A percentile compares a stretch with the other conserved stretches of the same genome.
phyloP scores from a whole-genome alignment of 495 filamentous ascomycete species.

The Articulospora tetracladia region DNA sequence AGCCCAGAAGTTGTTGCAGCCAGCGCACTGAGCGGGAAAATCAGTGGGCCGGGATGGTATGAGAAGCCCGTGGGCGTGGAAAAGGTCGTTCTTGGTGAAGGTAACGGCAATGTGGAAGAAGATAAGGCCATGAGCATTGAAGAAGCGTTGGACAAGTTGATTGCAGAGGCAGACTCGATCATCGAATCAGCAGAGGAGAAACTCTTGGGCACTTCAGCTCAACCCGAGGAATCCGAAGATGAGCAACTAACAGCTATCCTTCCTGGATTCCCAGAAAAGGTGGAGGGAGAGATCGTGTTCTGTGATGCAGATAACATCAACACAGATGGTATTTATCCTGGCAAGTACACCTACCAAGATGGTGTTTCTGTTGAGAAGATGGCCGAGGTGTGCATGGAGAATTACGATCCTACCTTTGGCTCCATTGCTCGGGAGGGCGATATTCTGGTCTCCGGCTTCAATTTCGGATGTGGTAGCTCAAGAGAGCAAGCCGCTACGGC shows the following conservation, averaged over 20 bases:
- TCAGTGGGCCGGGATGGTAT: constrained; percentile 81
- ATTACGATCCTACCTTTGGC: constrained; percentile 76
- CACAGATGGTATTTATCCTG: constrained; percentile 85
- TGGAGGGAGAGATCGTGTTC: constrained; percentile 66
- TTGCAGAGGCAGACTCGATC: constrained; percentile 60
- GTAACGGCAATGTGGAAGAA: constrained; percentile 57
- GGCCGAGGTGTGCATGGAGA: constrained; percentile 87
- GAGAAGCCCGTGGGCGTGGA: constrained; percentile 59
- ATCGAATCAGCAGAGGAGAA: constrained; percentile 49
- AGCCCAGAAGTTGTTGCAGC: constrained; percentile 92
- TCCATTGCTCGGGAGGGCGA: constrained; percentile 59
- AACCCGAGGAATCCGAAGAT: constrained; percentile 19
- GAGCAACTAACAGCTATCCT: constrained; percentile 56
- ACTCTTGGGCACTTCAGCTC: constrained; percentile 26
- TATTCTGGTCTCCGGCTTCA: constrained; percentile 82
- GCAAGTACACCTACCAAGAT: constrained; percentile 89
- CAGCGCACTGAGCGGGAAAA: constrained; percentile 72
- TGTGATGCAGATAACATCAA: constrained; percentile 72
- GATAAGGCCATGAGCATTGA: constrained; percentile 60
- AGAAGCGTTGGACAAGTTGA: constrained; percentile 64
- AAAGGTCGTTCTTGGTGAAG: constrained; percentile 68
- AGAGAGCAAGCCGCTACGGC: constrained; percentile 89
- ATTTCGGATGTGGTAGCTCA: constrained; percentile 82
- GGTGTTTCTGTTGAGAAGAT: constrained; percentile 70
- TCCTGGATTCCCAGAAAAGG: constrained; percentile 63